Evolutionary conservation across 441 rosid species (phyloP).

Genomic region (Populus trichocarpa): DNA sequence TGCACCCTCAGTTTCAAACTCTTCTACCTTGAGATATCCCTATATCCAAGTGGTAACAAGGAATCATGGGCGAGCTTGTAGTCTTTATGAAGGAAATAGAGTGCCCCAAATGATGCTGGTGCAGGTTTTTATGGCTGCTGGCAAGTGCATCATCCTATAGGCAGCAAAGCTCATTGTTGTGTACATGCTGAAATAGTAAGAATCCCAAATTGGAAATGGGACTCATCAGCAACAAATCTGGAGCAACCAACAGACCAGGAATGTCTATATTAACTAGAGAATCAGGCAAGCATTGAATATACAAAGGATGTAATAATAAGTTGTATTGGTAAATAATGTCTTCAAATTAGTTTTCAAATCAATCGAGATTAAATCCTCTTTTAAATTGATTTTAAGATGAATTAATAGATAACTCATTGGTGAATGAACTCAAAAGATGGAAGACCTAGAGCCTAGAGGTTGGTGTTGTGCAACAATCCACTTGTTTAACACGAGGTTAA

Average conservation of each 20-base stretch:
- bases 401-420: background rate
- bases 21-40: background rate
- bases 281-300: background rate
- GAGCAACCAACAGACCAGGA: background rate
- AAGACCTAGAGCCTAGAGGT: background rate
- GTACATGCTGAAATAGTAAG: background rate
- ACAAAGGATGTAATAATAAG: background rate
- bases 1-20: background rate
- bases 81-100: background rate
- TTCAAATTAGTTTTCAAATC: too few species aligned
- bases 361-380: background rate
- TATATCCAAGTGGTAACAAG: background rate
- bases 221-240: too few species aligned
- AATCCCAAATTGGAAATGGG: too few species aligned
- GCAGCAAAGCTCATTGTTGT: constrained; percentile 1
- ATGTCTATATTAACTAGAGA: background rate
- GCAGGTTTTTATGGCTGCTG: constrained; percentile 82
- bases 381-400: too few species aligned
- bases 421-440: background rate
- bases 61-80: background rate
- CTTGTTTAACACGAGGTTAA: background rate
- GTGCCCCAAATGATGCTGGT: background rate
- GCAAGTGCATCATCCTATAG: constrained; percentile 91
- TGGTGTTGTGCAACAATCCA: background rate
- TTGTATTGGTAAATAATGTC: background rate